Evolutionary conservation across 805 yeast species (phyloP).

Genomic region (Candida arabinofermentans): DNA sequence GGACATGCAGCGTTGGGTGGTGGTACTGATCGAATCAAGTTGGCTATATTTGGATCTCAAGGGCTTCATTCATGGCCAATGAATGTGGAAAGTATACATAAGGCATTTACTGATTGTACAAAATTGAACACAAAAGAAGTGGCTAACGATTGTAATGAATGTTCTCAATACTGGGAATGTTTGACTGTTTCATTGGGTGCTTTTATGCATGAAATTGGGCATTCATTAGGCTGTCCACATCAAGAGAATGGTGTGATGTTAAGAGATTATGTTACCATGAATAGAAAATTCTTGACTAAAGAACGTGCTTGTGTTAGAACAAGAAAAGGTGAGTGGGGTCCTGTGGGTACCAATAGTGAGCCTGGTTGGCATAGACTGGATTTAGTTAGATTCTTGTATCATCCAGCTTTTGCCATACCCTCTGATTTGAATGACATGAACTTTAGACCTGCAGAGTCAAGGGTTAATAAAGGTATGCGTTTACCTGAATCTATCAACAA

Average conservation of each 20-base stretch:
- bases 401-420: slow-evolving; percentile 75
- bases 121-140: slow-evolving; percentile 59
- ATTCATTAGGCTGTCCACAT: slow-evolving; percentile 86
- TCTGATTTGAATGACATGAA: slow-evolving; percentile 46
- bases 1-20: slow-evolving; percentile 97
- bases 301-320: slow-evolving; percentile 60
- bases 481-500: slow-evolving; percentile 29
- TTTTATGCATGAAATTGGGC: slow-evolving; percentile 94
- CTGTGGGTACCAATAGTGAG: slow-evolving; percentile 53
- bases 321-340: slow-evolving; percentile 42
- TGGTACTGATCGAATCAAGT: slow-evolving; percentile 59
- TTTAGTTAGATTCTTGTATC: slow-evolving; percentile 69
- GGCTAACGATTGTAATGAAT: slow-evolving; percentile 85
- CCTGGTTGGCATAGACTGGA: slow-evolving; percentile 90
- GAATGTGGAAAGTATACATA: slow-evolving; percentile 64
- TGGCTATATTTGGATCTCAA: slow-evolving; percentile 94
- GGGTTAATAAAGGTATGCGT: slow-evolving; percentile 29
- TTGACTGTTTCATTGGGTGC: slow-evolving; percentile 86
- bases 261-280: slow-evolving; percentile 75
- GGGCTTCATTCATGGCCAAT: slow-evolving; percentile 91
- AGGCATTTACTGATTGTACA: slow-evolving; percentile 71
- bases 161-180: slow-evolving; percentile 90
- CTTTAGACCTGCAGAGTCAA: slow-evolving; percentile 33
- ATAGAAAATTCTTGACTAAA: slow-evolving; percentile 74
- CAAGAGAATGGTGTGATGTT: slow-evolving; percentile 88